A percentile compares a stretch with the other conserved stretches of the same genome.
These are phyloP conservation scores for Agaricus bisporus DNA, from an alignment of 768 basidiomycete species.

Conservation along the genomic window DNA sequence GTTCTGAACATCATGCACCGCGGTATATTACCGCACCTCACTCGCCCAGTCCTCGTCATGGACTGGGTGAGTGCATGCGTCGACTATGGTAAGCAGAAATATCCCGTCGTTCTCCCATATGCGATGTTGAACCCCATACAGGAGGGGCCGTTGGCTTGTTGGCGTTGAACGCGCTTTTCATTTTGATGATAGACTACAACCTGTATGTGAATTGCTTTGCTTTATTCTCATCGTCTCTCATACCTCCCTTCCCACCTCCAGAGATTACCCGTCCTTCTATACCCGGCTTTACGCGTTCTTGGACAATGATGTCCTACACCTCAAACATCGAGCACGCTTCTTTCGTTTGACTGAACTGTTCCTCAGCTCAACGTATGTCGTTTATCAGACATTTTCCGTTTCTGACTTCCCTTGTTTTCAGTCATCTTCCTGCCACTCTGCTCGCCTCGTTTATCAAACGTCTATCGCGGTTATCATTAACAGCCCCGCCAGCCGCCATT, in stretches of 20 bases:
- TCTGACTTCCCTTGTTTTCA: constrained; percentile 8
- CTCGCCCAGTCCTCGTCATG: constrained; percentile 74
- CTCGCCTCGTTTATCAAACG: constrained; percentile 94
- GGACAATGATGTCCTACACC: constrained; percentile 81
- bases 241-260: constrained; percentile 23
- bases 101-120: neutral
- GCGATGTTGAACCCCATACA: constrained; percentile 18
- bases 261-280: constrained; percentile 96
- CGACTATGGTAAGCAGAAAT: constrained; percentile 55
- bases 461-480: constrained; percentile 75
- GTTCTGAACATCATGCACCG: constrained; percentile 77
- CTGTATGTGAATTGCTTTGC: constrained; percentile 40
- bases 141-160: constrained; percentile 84
- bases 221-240: neutral
- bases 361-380: constrained; percentile 80
- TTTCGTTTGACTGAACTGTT: constrained; percentile 91
- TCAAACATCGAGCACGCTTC: constrained; percentile 91
- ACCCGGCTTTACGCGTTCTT: constrained; percentile 86
- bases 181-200: constrained; percentile 89
- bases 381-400: neutral
- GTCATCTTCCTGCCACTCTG: constrained; percentile 85
- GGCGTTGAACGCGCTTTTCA: constrained; percentile 86
- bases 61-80: constrained; percentile 87
- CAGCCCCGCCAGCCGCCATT: constrained; percentile 85
- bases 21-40: constrained; percentile 78